Conservation (phyloP, 2,329 filamentous ascomycete species). For the Colletotrichum liriopes region DNA sequence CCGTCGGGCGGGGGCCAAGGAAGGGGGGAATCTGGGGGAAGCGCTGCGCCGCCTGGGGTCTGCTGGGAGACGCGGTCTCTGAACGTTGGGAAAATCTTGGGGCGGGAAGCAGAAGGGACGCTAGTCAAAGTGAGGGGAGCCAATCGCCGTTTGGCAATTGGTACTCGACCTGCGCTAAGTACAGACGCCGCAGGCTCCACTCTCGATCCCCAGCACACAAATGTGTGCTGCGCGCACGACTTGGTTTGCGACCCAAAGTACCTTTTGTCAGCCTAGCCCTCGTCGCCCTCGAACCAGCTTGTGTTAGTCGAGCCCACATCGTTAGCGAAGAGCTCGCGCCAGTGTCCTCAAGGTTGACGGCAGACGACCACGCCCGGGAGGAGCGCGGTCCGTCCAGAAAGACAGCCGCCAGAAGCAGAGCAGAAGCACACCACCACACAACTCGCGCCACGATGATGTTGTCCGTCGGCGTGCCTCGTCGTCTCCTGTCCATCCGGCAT, state of each 20-base stretch:
- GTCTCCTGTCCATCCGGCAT: background rate
- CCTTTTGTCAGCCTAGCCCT: background rate
- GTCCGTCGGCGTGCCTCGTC: slow-evolving; percentile 9
- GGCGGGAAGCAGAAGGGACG: slow-evolving; percentile 23
- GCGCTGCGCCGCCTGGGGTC: slow-evolving; percentile 21
- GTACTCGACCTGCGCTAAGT: background rate
- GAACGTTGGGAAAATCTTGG: slow-evolving; percentile 33
- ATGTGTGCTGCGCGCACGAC: background rate
- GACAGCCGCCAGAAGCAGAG: slow-evolving; percentile 17
- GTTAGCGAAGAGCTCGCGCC: background rate
- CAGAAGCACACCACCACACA: slow-evolving; percentile 24
- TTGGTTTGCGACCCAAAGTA: background rate
- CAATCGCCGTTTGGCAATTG: slow-evolving; percentile 32
- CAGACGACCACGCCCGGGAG: background rate
- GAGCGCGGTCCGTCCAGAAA: background rate
- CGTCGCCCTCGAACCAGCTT: background rate
- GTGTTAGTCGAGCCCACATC: slow-evolving; percentile 1
- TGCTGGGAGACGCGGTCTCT: slow-evolving; percentile 2
- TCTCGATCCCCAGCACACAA: slow-evolving; percentile 4
- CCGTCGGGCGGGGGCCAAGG: background rate
- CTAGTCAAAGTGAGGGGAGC: slow-evolving; percentile 32
- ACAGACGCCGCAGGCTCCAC: background rate
- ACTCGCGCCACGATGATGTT: slow-evolving; percentile 17
- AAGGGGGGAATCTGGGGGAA: slow-evolving; percentile 39
- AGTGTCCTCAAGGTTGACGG: background rate